Evolutionary conservation across 2,329 filamentous ascomycete genomes (phyloP).

Genomic region (Magnaporthales sp.): DNA sequence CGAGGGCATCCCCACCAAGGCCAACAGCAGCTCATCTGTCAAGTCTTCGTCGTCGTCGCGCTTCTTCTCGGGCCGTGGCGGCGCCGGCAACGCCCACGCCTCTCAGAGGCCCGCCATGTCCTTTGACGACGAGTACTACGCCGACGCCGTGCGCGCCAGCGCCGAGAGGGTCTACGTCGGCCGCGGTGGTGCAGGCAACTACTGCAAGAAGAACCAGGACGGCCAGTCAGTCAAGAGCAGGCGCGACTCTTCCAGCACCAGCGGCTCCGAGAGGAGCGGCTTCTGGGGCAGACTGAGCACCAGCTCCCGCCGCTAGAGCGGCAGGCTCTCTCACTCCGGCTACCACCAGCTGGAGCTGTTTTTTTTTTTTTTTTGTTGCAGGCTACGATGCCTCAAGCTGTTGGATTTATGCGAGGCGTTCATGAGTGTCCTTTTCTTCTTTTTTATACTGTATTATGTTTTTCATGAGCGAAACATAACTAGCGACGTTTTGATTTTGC

Average conservation of each 20-base stretch:
- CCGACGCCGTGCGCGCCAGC: constrained; percentile 42
- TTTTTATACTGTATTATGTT: not conserved
- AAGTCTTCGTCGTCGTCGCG: constrained; percentile 34
- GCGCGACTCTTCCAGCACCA: constrained; percentile 15
- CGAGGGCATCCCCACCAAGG: constrained; percentile 41
- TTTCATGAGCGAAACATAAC: not conserved
- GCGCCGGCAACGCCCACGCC: constrained; percentile 55
- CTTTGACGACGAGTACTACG: constrained; percentile 59
- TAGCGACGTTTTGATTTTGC: not conserved
- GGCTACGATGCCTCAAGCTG: not conserved
- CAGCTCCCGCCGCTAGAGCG: constrained; percentile 20
- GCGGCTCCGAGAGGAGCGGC: constrained; percentile 13
- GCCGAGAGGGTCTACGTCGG: constrained; percentile 51
- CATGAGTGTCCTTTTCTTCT: not conserved
- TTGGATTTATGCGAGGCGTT: constrained; percentile 1
- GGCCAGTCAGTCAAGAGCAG: constrained; percentile 19
- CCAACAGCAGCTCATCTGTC: constrained; percentile 29
- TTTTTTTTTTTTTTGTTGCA: constrained; percentile 1
- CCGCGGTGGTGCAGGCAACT: constrained; percentile 56
- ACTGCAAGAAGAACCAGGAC: not conserved
- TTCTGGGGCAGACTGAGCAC: constrained; percentile 32
- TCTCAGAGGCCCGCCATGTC: constrained; percentile 48
- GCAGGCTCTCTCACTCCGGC: not conserved
- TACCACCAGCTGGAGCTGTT: not conserved
- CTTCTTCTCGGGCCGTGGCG: constrained; percentile 59